Conservation (phyloP, 129 eudicot genomes). For the Ambrosia trifida region DNA sequence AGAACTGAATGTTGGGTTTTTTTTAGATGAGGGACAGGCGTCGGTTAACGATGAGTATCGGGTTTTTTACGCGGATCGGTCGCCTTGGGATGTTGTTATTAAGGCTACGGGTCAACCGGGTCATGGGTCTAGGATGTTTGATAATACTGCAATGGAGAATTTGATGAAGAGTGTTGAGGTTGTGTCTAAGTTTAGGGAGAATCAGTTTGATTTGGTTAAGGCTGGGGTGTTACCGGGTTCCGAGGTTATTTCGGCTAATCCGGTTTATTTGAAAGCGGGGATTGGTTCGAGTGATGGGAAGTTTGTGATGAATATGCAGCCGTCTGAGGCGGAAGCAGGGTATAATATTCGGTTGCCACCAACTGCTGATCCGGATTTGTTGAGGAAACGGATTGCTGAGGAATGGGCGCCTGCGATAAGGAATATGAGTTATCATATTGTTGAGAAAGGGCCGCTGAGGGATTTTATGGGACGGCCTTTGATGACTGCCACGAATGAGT, state of each 20-base stretch:
- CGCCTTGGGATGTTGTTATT: constrained; percentile 79
- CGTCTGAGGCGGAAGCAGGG: constrained; percentile 96
- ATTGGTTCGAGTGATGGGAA: constrained; percentile 50
- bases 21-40: constrained; percentile 92
- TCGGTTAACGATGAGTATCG: constrained; percentile 54
- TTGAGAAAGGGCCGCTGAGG: constrained; percentile 67
- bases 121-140: constrained; percentile 83
- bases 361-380: constrained; percentile 58
- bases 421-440: constrained; percentile 76
- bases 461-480: constrained; percentile 68
- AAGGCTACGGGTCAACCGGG: constrained; percentile 79
- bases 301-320: constrained; percentile 94
- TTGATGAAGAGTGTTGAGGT: constrained; percentile 76
- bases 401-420: constrained; percentile 92
- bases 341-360: constrained; percentile 80
- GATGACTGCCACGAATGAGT: constrained; percentile 61
- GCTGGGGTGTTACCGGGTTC: constrained; percentile 64
- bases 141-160: constrained; percentile 85
- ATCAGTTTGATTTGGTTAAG: constrained; percentile 77
- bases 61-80: constrained; percentile 79
- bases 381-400: constrained; percentile 65
- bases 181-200: constrained; percentile 66
- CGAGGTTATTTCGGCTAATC: constrained; percentile 78
- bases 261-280: constrained; percentile 86
- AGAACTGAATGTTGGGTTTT: constrained; percentile 68